Percentiles rank a stretch among this genome's conserved stretches.
Evolutionary conservation across 805 yeast species (phyloP).

Genomic region (Tetrapisispora iriomotensis): DNA sequence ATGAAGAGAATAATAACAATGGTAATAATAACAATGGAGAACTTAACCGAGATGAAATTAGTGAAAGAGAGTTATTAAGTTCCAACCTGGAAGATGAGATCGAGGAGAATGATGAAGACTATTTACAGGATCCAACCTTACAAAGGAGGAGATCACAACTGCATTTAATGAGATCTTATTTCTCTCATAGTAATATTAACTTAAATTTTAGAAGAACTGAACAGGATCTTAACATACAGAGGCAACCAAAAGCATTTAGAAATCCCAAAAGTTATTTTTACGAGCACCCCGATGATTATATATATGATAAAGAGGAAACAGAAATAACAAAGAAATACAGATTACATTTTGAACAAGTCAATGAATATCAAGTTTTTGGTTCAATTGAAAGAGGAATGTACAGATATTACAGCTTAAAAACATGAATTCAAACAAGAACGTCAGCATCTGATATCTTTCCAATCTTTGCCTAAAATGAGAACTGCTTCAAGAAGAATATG

Average conservation of each 20-base stretch:
- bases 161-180: constrained; percentile 13
- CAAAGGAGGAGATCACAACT: constrained; percentile 28
- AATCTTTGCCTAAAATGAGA: no score
- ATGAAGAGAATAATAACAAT: not conserved
- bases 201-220: not conserved
- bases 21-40: no score
- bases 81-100: constrained; percentile 6
- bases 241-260: not conserved
- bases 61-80: not conserved
- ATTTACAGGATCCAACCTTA: constrained; percentile 21
- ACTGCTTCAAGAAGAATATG: no score
- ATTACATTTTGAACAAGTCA: constrained; percentile 22
- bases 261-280: constrained; percentile 9
- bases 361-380: constrained; percentile 34
- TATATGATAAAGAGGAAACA: constrained; percentile 20
- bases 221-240: not conserved
- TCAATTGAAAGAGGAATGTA: constrained; percentile 37
- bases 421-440: constrained; percentile 14
- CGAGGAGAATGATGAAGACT: constrained; percentile 25
- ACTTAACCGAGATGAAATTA: no score
- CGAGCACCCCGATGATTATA: constrained; percentile 17
- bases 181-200: constrained; percentile 4
- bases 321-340: constrained; percentile 21
- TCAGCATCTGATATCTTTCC: no score
- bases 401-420: constrained; percentile 34